Percentiles rank a stretch among this genome's conserved stretches.
Evolutionary conservation across 495 filamentous ascomycete species (phyloP).

Genomic region (Aspergillus bertholletiae): DNA sequence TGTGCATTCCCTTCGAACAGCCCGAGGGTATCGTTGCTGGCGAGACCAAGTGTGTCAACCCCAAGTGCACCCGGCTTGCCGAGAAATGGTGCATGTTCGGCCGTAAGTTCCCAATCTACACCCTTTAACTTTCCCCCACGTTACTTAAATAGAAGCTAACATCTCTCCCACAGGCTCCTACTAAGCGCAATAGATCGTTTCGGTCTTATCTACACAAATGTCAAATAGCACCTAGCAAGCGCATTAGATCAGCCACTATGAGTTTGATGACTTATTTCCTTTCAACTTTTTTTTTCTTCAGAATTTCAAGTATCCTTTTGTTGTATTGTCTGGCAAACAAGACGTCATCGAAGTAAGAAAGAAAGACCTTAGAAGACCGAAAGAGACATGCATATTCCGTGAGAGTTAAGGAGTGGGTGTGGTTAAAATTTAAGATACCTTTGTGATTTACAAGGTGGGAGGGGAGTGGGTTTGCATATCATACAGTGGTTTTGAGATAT

Average conservation of each 20-base stretch:
- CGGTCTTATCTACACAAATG: neutral
- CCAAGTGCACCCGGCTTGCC: conserved; percentile 69
- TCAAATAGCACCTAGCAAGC: conserved; percentile 1
- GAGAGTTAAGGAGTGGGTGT: neutral
- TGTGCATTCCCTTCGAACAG: conserved; percentile 98
- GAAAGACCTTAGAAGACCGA: neutral
- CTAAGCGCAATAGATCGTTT: conserved; percentile 20
- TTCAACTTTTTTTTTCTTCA: neutral
- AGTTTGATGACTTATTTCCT: conserved; percentile 15
- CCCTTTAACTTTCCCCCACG: neutral
- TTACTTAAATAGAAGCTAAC: conserved; percentile 4
- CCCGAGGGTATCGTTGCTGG: conserved; percentile 73
- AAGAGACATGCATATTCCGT: neutral
- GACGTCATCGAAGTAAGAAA: neutral
- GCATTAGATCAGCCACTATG: conserved; percentile 9
- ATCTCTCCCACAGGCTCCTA: conserved; percentile 25
- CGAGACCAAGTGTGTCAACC: conserved; percentile 85
- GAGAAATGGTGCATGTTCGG: conserved; percentile 89
- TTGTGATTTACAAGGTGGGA: neutral
- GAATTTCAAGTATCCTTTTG: neutral
- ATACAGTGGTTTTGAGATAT: too few species aligned
- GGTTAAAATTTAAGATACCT: neutral
- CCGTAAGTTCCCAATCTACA: conserved; percentile 41
- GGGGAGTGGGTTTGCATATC: neutral
- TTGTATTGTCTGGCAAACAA: neutral